Conservation (phyloP, 768 basidiomycete species). For the Termitomyces sp. region DNA sequence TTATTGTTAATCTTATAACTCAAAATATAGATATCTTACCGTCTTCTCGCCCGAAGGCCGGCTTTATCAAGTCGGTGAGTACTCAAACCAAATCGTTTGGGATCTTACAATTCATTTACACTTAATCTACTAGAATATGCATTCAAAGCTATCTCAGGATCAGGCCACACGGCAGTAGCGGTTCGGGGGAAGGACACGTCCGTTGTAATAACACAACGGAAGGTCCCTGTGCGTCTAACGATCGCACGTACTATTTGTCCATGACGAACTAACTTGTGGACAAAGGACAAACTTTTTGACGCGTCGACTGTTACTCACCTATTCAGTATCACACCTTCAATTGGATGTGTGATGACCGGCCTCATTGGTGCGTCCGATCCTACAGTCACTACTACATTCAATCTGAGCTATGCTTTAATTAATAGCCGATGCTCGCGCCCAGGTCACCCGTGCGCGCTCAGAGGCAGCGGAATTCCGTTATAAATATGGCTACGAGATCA, state of each 20-base stretch:
- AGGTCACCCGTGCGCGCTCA: conserved; percentile 77
- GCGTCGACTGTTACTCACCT: conserved; percentile 91
- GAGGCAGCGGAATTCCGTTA: conserved; percentile 94
- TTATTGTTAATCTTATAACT: background rate
- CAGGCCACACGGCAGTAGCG: conserved; percentile 90
- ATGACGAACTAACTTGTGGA: background rate
- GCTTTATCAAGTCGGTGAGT: conserved; percentile 94
- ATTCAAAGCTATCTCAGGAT: conserved; percentile 98
- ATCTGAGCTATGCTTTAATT: background rate
- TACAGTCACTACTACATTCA: background rate
- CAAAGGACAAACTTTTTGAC: conserved; percentile 94
- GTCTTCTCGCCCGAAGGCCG: conserved; percentile 97
- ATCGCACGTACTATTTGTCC: background rate
- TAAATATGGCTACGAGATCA: conserved; percentile 98
- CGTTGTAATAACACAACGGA: conserved; percentile 97
- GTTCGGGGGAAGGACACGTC: conserved; percentile 92
- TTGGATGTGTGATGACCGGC: conserved; percentile 99
- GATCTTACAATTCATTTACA: conserved; percentile 7
- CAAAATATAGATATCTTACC: conserved; percentile 70
- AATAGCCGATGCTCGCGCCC: conserved; percentile 86
- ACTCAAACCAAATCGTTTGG: conserved; percentile 1
- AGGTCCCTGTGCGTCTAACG: conserved; percentile 76
- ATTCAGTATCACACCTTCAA: conserved; percentile 92
- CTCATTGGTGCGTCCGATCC: conserved; percentile 62
- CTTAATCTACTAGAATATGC: conserved; percentile 73